Percentiles rank a stretch among this genome's conserved stretches.
phyloP scores from a whole-genome alignment of 805 yeast species.

The Candida glaebosa region DNA sequence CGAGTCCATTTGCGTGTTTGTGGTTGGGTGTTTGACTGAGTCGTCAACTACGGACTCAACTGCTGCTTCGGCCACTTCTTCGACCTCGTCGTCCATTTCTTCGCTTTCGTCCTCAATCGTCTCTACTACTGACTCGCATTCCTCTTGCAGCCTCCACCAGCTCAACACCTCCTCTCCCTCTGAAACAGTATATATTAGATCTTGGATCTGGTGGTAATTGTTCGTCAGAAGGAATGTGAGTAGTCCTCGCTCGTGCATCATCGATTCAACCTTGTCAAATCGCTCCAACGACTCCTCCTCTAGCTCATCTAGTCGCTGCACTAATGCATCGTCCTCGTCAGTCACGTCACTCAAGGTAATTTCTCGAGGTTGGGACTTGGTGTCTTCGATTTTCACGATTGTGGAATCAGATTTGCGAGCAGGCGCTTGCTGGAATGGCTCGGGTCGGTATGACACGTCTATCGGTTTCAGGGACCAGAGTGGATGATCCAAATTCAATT shows the following conservation, averaged over 20 bases:
- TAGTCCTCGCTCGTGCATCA: slow-evolving; percentile 11
- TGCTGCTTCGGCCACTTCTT: slow-evolving; percentile 6
- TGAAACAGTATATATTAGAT: slow-evolving; percentile 1
- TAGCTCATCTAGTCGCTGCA: slow-evolving; percentile 4
- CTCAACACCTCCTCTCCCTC: slow-evolving; percentile 2
- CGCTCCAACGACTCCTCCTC: slow-evolving; percentile 1
- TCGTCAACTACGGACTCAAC: no score
- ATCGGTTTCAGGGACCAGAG: neutral
- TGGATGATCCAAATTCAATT: neutral
- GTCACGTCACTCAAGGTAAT: slow-evolving; percentile 1
- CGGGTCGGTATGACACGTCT: neutral
- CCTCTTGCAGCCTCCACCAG: slow-evolving; percentile 2
- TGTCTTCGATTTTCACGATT: neutral
- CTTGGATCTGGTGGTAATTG: neutral
- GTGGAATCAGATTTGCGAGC: neutral
- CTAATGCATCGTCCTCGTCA: slow-evolving; percentile 3
- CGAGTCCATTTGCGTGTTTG: no score
- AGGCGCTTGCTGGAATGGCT: neutral
- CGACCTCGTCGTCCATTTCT: slow-evolving; percentile 1
- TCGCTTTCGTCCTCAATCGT: slow-evolving; percentile 6
- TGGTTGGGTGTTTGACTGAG: no score
- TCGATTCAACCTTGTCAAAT: slow-evolving; percentile 7
- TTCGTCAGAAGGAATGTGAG: slow-evolving; percentile 4
- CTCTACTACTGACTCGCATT: neutral
- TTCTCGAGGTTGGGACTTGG: neutral